Evolutionary conservation across 164 flowering plant species (phyloP).

Genomic region (Nelumbo lutea): DNA sequence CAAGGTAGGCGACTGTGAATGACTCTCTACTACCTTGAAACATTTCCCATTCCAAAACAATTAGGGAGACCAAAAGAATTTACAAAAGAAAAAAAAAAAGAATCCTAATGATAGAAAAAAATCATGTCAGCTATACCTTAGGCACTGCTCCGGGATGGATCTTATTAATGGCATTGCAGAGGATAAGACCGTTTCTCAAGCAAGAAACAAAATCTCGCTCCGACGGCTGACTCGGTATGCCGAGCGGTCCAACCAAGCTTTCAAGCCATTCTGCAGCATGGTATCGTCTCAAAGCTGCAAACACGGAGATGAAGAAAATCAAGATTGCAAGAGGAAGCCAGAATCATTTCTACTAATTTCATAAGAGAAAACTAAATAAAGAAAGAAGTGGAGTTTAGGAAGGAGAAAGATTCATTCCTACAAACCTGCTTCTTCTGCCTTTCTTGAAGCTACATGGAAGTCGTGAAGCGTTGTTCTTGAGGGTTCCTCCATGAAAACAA

Average conservation of each 20-base stretch:
- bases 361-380: background rate
- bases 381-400: background rate
- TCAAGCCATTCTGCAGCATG: constrained; percentile 79
- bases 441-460: constrained; percentile 70
- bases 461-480: constrained; percentile 37
- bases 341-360: background rate
- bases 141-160: constrained; percentile 77
- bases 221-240: constrained; percentile 54
- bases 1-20: constrained; percentile 30
- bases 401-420: background rate
- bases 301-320: background rate
- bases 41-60: background rate
- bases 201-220: constrained; percentile 78
- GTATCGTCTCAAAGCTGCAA: constrained; percentile 60
- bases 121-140: constrained; percentile 42
- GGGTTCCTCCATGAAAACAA: constrained; percentile 37
- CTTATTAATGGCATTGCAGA: constrained; percentile 86
- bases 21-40: constrained; percentile 64
- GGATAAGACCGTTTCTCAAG: constrained; percentile 75
- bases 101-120: background rate
- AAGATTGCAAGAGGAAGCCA: background rate
- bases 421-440: constrained; percentile 82
- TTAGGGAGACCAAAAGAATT: background rate
- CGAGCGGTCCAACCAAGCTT: constrained; percentile 65
- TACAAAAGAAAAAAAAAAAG: background rate